phyloP scores from a whole-genome alignment of 2,329 filamentous ascomycete species.

The Chrysosporium queenslandicum region DNA sequence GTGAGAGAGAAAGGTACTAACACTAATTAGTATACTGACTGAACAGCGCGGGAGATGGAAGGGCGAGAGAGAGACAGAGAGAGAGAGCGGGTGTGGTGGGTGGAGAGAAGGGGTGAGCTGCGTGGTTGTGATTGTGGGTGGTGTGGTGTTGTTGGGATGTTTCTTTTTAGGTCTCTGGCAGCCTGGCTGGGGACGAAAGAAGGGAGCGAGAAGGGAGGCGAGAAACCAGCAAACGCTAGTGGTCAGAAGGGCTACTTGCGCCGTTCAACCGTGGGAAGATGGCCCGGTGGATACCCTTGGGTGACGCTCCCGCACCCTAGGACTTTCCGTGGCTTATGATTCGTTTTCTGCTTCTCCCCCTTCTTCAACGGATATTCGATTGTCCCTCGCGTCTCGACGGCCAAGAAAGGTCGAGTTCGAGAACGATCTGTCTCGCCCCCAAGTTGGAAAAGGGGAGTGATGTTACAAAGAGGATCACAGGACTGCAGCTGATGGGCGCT shows the following conservation, averaged over 20 bases:
- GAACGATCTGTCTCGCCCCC: neutral
- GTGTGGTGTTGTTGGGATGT: neutral
- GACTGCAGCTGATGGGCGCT: too few species aligned
- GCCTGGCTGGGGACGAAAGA: too few species aligned
- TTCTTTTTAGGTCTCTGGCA: too few species aligned
- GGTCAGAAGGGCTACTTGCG: neutral
- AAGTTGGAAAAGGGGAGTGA: neutral
- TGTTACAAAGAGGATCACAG: neutral
- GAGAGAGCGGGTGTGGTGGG: neutral
- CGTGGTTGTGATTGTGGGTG: neutral
- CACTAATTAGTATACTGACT: too few species aligned
- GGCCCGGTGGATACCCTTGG: slow-evolving; percentile 5
- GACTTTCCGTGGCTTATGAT: neutral
- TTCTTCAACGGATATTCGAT: slow-evolving; percentile 2
- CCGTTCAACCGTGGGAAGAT: slow-evolving; percentile 9
- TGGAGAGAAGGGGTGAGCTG: too few species aligned
- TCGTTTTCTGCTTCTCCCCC: neutral
- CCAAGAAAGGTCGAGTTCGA: neutral
- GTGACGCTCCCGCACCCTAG: slow-evolving; percentile 9
- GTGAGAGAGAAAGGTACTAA: slow-evolving; percentile 6
- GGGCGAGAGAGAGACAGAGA: neutral
- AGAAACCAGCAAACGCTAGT: slow-evolving; percentile 8
- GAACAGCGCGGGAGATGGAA: too few species aligned
- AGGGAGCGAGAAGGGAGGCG: neutral
- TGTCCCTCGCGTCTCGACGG: neutral